phyloP scores from a whole-genome alignment of 1,284 basidiomycete genomes.

The Moesziomyces antarcticus region DNA sequence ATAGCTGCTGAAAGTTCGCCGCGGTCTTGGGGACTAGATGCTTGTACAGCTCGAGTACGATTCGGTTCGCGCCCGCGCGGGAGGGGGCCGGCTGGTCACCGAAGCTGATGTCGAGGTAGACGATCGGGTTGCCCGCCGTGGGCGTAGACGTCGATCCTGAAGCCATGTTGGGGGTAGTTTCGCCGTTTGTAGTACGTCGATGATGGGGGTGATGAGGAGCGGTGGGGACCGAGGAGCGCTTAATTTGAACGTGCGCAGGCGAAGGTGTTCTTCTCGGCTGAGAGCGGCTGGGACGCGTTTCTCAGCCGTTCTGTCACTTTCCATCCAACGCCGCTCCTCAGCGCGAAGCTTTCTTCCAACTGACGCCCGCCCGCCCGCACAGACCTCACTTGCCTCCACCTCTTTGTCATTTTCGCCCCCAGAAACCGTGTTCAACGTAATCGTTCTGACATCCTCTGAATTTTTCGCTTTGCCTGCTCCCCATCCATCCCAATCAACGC shows the following conservation, averaged over 20 bases:
- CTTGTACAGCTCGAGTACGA: conserved; percentile 83
- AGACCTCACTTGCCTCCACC: conserved; percentile 3
- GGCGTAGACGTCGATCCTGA: conserved; percentile 6
- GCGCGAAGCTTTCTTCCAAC: background rate
- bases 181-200: background rate
- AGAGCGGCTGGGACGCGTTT: background rate
- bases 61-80: conserved; percentile 69
- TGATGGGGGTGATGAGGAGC: background rate
- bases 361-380: conserved; percentile 3
- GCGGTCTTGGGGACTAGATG: conserved; percentile 82
- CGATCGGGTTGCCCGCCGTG: conserved; percentile 37
- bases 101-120: conserved; percentile 59
- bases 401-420: background rate
- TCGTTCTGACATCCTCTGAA: too few relatives aligned
- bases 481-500: too few relatives aligned
- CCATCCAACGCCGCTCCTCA: background rate
- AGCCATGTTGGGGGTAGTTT: background rate
- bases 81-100: conserved; percentile 37
- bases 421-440: too few relatives aligned
- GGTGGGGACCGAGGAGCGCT: too few relatives aligned
- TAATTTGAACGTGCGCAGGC: background rate
- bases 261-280: background rate
- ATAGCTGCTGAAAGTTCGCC: conserved; percentile 90
- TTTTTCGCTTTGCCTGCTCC: too few relatives aligned
- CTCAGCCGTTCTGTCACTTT: conserved; percentile 25